phyloP scores from a whole-genome alignment of 2,329 filamentous ascomycete genomes.

The Achaetomium macrosporum region DNA sequence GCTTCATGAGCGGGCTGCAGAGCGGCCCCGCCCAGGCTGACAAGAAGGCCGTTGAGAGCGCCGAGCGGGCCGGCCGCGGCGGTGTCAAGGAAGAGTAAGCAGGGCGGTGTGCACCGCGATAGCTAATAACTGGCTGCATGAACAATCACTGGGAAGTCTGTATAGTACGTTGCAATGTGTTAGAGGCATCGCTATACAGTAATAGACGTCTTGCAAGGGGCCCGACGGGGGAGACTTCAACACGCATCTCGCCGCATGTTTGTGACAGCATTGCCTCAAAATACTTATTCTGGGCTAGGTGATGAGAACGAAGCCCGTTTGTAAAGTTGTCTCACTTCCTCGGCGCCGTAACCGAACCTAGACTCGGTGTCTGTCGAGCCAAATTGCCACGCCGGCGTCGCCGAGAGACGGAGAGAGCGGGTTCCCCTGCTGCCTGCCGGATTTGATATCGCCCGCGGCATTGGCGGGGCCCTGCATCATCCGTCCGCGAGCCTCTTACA shows the following conservation, averaged over 20 bases:
- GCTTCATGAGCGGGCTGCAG: conserved; percentile 76
- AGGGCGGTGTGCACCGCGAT: too few species aligned
- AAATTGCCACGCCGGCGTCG: too few species aligned
- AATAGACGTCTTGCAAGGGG: not conserved
- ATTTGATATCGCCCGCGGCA: too few species aligned
- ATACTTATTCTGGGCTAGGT: too few species aligned
- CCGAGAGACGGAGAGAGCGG: too few species aligned
- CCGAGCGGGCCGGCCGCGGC: conserved; percentile 67
- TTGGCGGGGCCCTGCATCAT: not conserved
- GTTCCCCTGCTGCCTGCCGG: too few species aligned
- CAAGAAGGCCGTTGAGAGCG: conserved; percentile 77
- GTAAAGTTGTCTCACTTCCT: too few species aligned
- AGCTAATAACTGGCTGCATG: not conserved
- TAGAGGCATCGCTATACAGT: not conserved
- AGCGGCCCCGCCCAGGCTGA: conserved; percentile 77
- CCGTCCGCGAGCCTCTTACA: not conserved
- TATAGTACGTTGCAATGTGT: conserved; percentile 5
- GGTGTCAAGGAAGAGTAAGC: conserved; percentile 66
- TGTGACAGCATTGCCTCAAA: too few species aligned
- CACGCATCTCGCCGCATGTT: too few species aligned
- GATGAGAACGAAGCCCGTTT: not conserved
- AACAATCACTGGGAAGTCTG: not conserved
- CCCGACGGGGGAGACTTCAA: not conserved
- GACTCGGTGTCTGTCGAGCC: too few species aligned
- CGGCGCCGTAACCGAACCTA: too few species aligned